A percentile compares a stretch with the other conserved stretches of the same genome.
Evolutionary conservation across 176 grass and related monocot species (phyloP).

Genomic region (Musa schizocarpa): DNA sequence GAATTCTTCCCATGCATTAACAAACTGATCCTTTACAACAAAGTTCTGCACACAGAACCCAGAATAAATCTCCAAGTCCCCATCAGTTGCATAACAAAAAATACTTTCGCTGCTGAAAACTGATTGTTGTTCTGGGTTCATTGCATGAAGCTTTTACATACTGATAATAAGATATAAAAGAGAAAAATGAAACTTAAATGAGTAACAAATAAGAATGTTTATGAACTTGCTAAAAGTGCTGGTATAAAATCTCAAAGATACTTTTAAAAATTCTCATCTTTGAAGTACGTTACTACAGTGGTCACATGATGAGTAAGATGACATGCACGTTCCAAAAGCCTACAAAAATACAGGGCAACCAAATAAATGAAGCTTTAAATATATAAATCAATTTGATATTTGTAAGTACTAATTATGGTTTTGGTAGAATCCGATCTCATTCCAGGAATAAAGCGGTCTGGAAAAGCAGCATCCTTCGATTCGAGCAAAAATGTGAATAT

Average conservation of each 20-base stretch:
- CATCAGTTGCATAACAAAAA: too few species aligned
- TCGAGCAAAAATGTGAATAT: not conserved
- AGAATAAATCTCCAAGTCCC: too few species aligned
- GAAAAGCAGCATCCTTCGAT: not conserved
- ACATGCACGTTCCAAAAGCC: not conserved
- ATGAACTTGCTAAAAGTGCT: too few species aligned
- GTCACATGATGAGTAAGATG: not conserved
- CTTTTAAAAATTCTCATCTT: not conserved
- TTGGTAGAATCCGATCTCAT: not conserved
- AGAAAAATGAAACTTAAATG: too few species aligned
- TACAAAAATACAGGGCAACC: not conserved
- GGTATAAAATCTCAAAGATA: not conserved
- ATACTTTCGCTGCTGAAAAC: too few species aligned
- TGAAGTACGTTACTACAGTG: not conserved
- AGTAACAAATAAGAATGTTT: too few species aligned
- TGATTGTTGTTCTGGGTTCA: too few species aligned
- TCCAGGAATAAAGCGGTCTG: not conserved
- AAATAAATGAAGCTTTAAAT: not conserved
- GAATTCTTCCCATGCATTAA: too few species aligned
- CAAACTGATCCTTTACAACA: too few species aligned
- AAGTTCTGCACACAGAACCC: too few species aligned
- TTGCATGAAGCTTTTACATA: too few species aligned
- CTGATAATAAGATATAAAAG: too few species aligned
- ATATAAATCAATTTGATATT: not conserved
- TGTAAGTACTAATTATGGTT: not conserved